These are phyloP conservation scores for Pisolithus tinctorius DNA, from an alignment of 768 basidiomycete species.

Conservation along the genomic window DNA sequence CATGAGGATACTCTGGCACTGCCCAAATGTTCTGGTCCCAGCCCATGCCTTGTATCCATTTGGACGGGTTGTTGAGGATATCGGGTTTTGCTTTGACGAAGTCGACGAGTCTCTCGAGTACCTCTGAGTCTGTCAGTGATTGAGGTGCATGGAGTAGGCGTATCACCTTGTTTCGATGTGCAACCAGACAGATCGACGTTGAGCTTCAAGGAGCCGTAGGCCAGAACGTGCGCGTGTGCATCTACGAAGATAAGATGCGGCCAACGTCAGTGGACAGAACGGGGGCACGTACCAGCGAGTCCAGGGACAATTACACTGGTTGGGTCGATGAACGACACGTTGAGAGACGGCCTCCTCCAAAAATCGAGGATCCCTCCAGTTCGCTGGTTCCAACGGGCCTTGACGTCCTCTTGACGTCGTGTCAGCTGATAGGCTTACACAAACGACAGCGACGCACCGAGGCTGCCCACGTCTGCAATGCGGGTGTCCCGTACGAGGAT, in stretches of 20 bases:
- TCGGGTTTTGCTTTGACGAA: slow-evolving; percentile 57
- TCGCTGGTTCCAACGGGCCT: slow-evolving; percentile 17
- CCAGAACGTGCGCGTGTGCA: slow-evolving; percentile 72
- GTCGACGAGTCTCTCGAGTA: slow-evolving; percentile 50
- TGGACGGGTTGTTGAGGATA: slow-evolving; percentile 40
- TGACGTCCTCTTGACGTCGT: slow-evolving; percentile 15
- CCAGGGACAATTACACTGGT: slow-evolving; percentile 62
- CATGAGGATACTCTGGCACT: slow-evolving; percentile 58
- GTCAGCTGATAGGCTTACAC: no score
- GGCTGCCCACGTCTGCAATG: slow-evolving; percentile 43
- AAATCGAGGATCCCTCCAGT: slow-evolving; percentile 2
- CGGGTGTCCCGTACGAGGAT: slow-evolving; percentile 44
- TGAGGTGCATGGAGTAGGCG: neutral
- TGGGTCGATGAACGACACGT: slow-evolving; percentile 20
- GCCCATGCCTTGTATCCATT: slow-evolving; percentile 82
- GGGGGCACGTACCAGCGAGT: slow-evolving; percentile 46
- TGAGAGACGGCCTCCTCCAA: slow-evolving; percentile 14
- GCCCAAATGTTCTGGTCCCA: slow-evolving; percentile 91
- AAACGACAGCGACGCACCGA: slow-evolving; percentile 29
- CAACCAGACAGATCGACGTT: slow-evolving; percentile 59
- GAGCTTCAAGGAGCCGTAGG: slow-evolving; percentile 60
- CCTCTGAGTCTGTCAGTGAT: slow-evolving; percentile 35
- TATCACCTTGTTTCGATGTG: slow-evolving; percentile 50
- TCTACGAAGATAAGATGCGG: slow-evolving; percentile 34
- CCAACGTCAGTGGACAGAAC: neutral